Base-by-base conservation (phyloP, 2,329 filamentous ascomycete genomes). In the Xylariaceae sp. region DNA sequence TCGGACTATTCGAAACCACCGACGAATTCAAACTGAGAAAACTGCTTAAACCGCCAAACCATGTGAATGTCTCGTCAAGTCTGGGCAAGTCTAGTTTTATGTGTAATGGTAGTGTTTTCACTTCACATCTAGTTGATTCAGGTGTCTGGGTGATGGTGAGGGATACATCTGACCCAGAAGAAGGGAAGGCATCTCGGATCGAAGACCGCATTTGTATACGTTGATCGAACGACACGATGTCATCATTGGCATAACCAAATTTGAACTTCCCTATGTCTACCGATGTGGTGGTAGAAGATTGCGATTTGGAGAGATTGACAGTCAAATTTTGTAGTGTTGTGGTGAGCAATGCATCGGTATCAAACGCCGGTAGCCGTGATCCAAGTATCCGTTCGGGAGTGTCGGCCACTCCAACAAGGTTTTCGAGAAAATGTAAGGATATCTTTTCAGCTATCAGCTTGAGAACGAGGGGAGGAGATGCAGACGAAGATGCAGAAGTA, bases 21-120 rank as follows among this genome's bases (percentile, higher is more conserved):
- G 93, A 96, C 53, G 82, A 88, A 56, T 91, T 89, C 67, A 97
- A 82, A 62, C 94, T 95, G 41, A 99, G 75, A 47, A 99, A 87
- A 59, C 91, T 90, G 68, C 92, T 96, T 41, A 99, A 75, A 0
- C 94, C 94, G 34, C 94, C 94, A 70, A 97, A 92, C 78, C 89
- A 90, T 50, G 84, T 83, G 54, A 97, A 84, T 0, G 89, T 89
- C 62, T 96, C 91, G 61, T 97, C 94, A 18, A 97, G 73, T 50
- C 83, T 82, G 57, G 87, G 86, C 14, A 97, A 73, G 65, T 97
- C 89, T 39, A 97, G 71, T 51, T 85, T 81, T 10, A 96, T 68
- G 53, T 86, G 82, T 1, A 97, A 69, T 6, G 92, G 90, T 10
- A 95, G 76, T 0, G 91, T 95, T 47, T 84, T 82, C 13, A 96